A percentile compares a stretch with the other conserved stretches of the same genome.
Evolutionary conservation across 495 filamentous ascomycete species (phyloP).

Genomic region (Parmelia sp.): DNA sequence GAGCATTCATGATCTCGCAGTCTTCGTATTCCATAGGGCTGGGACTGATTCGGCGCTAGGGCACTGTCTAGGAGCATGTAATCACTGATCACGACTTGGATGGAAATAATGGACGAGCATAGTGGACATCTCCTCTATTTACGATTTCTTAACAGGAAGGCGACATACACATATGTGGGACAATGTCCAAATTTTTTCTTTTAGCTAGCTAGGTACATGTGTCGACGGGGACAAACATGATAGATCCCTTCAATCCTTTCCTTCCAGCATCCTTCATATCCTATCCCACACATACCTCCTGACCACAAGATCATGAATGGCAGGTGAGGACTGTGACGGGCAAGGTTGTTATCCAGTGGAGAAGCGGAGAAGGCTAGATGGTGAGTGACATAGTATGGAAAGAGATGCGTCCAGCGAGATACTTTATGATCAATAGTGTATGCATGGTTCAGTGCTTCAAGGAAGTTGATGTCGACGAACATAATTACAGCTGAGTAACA

Average conservation of each 20-base stretch:
- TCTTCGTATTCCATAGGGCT: not conserved
- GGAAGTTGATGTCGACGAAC: constrained; percentile 1
- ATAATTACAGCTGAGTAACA: constrained; percentile 8
- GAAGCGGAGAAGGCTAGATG: constrained; percentile 3
- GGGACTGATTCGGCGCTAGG: not conserved
- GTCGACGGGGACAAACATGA: not conserved
- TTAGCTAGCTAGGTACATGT: not conserved
- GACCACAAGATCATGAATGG: constrained; percentile 10
- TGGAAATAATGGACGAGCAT: too few relatives aligned
- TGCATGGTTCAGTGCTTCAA: not conserved
- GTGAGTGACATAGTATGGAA: not conserved
- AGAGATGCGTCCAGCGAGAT: too few relatives aligned
- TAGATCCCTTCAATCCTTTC: not conserved
- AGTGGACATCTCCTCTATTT: not conserved
- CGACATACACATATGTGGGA: too few relatives aligned
- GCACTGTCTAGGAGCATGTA: not conserved
- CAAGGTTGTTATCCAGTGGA: constrained; percentile 5
- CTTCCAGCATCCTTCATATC: constrained; percentile 5
- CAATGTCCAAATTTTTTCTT: too few relatives aligned
- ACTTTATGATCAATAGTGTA: not conserved
- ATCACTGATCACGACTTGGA: too few relatives aligned
- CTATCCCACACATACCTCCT: constrained; percentile 11
- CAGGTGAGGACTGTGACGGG: constrained; percentile 13
- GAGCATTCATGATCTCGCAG: not conserved
- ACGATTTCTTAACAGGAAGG: too few relatives aligned